Evolutionary conservation across 352 stramenopile genomes (phyloP).

Genomic region (Phytophthora sp.): DNA sequence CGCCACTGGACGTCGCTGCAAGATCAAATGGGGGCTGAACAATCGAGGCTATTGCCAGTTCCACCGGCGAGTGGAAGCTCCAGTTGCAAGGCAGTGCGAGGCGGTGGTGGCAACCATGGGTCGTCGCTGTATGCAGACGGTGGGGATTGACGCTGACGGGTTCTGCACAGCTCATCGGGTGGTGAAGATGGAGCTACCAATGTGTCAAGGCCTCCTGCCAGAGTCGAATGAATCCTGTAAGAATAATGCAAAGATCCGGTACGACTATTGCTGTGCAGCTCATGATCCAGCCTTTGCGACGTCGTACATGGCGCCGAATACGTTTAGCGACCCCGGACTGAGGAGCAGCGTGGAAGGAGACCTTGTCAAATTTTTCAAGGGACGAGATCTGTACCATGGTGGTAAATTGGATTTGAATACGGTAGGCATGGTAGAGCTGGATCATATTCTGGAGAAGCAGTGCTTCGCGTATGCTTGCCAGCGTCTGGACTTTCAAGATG

Average conservation of each 20-base stretch:
- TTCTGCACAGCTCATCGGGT: slow-evolving; percentile 34
- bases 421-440: slow-evolving; percentile 36
- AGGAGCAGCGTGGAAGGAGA: slow-evolving; percentile 31
- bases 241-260: slow-evolving; percentile 36
- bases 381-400: slow-evolving; percentile 47
- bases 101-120: neutral
- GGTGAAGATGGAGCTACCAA: slow-evolving; percentile 5
- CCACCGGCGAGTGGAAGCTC: slow-evolving; percentile 21
- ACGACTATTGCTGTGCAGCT: slow-evolving; percentile 46
- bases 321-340: slow-evolving; percentile 40
- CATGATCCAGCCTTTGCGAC: slow-evolving; percentile 35
- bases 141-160: slow-evolving; percentile 36
- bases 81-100: slow-evolving; percentile 9
- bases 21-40: slow-evolving; percentile 39
- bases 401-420: slow-evolving; percentile 40
- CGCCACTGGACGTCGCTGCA: slow-evolving; percentile 37
- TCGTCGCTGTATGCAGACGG: slow-evolving; percentile 27
- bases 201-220: slow-evolving; percentile 29
- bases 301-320: slow-evolving; percentile 35
- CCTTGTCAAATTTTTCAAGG: slow-evolving; percentile 31
- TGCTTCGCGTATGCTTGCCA: slow-evolving; percentile 52
- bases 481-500: slow-evolving; percentile 22
- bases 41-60: slow-evolving; percentile 38
- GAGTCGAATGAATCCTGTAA: slow-evolving; percentile 12
- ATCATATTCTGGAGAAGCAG: slow-evolving; percentile 60